These are phyloP conservation scores for Vaccinium corymbosum DNA, from an alignment of 148 eudicot genomes.

Conservation along the genomic window DNA sequence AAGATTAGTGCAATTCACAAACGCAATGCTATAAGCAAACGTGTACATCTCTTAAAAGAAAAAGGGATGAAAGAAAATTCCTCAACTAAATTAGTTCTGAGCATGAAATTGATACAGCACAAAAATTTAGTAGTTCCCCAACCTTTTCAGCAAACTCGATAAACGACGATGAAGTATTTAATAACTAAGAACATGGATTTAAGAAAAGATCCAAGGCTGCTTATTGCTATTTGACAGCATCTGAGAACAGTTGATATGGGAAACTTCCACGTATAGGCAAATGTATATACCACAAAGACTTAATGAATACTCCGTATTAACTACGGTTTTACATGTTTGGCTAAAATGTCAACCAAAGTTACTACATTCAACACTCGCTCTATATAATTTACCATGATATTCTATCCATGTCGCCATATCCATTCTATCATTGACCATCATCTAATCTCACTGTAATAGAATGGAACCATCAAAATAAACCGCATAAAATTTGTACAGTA, in stretches of 20 bases:
- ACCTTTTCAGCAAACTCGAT: neutral
- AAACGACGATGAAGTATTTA: neutral
- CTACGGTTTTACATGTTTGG: neutral
- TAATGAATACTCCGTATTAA: neutral
- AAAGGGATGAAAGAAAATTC: neutral
- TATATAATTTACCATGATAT: neutral
- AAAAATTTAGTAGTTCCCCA: neutral
- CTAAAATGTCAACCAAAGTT: neutral
- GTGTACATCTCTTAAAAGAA: neutral
- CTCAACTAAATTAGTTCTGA: neutral
- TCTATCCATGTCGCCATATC: neutral
- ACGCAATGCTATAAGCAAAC: neutral
- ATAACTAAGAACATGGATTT: neutral
- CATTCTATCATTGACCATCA: neutral
- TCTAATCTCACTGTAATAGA: neutral
- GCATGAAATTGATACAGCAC: neutral
- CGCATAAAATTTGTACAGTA: neutral
- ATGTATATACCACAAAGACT: neutral
- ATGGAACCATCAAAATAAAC: neutral
- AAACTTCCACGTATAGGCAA: neutral
- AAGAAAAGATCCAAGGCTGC: neutral
- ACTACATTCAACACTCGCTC: neutral
- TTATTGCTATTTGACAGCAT: neutral
- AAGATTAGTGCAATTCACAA: neutral
- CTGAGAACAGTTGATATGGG: neutral